Evolutionary conservation across 2,329 filamentous ascomycete species (phyloP), one percentile per base, ranked within the genome.

Genomic region (Hymenoscyphus repandus): DNA sequence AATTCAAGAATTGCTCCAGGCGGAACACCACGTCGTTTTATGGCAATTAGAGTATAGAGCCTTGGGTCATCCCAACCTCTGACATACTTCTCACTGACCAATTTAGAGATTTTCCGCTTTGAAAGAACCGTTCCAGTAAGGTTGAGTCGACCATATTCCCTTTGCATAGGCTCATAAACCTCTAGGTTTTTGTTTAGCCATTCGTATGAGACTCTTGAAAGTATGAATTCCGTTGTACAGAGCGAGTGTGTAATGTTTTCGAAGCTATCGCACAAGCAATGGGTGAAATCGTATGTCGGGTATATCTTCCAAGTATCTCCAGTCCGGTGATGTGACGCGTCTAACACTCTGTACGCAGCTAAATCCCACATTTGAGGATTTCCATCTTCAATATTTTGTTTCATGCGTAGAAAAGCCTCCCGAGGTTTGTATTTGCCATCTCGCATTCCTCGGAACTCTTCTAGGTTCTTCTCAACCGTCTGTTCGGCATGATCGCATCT

Each of bases 301-400:
- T 96, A 96, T 56, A 96, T 95, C 69, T 83, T 86, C 90, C 91
- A 97, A 65, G 86, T 83, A 57, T 80, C 74, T 30, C 88, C 89
- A 0, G 91, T 95, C 33, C 88, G 80, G 69, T 89, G 83, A 66
- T 95, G 90, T 51, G 80, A 71, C 38, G 88, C 83, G 62, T 86
- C 80, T 54, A 90, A 78, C 49, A 97, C 85, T 54, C 92, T 83
- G 70, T 96, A 97, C 13, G 92, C 92, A 1, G 88, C 88, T 48
- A 96, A 72, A 74, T 97, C 92, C 92, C 92, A 96, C 88, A 96
- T 91, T 70, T 95, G 89, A 6, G 91, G 90, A 67, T 96, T 96
- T 30, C 86, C 85, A 61, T 86, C 85, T 45, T 81, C 80, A 56
- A 89, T 88, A 57, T 90, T 80, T 75, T 95, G 89, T 74, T 95